Evolutionary conservation across 805 yeast species (phyloP), one percentile per base, ranked within the genome.

Genomic region (Lipomyces chichibuensis): DNA sequence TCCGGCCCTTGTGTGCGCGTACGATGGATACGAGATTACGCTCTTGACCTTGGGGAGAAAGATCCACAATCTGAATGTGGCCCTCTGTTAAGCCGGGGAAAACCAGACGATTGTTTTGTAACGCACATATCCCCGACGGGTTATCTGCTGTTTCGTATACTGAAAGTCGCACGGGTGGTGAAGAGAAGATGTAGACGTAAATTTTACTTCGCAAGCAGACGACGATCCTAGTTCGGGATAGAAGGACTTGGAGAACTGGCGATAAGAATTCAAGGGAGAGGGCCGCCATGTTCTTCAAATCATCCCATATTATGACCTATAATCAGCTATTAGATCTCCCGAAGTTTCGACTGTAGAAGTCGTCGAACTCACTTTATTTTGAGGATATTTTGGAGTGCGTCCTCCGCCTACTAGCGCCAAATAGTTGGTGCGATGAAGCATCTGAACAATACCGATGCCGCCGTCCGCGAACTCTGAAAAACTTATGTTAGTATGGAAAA

Each of bases 351-450:
- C 27, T 25, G 37, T 2, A 14, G 35, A 23, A 63, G 23, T 5
- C 23, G 23, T 11, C 33, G n/a, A 57, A 7, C 69, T 6, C 39
- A 71, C 73, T 76, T 90, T 90, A 78, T 91, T 91, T 71, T 85
- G 82, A 0, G 97, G 90, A 74, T 86, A 91, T 68, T 85, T 83
- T 27, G 97, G 97, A 66, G 83, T 84, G 69, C 84, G 83, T 1
- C 97, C 97, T 20, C 97, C 97, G 0, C 98, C 97, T 0, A 92
- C 91, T 55, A 95, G 79, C 0, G 94, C 97, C 62, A 94, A 82
- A 75, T 92, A 93, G 78, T 94, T 94, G 0, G 98, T 92, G 55
- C 97, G 84, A 76, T 92, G 90, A 5, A 94, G 86, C 97, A 94
- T 91, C 57, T 88, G 81, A 1, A 90, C 86, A 43, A 83, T 80